Evolutionary conservation across 371 early-diverging fungal species (phyloP), one percentile per base, ranked within the genome.

Genomic region (Smittium culicis): DNA sequence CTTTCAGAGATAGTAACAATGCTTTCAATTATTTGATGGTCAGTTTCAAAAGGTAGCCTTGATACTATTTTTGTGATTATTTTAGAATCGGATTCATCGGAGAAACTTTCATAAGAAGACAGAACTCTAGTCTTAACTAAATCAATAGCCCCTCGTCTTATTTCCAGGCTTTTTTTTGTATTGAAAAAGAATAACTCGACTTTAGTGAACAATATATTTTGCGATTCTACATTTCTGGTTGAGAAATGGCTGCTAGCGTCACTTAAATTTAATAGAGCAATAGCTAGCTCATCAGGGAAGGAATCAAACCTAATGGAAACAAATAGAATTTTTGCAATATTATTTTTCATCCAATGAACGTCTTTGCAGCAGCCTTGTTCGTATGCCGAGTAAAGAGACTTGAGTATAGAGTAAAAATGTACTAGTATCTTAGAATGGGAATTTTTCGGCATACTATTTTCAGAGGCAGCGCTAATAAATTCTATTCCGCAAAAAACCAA

Each of bases 221-320:
- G 62, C 34, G 29, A 34, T 24, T 62, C 25, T 16, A 24, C 5
- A 14, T 5, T 8, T 16, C 20, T 35, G 3, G 33, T 2, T 14
- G 30, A 25, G 20, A 20, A 2, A 35, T 2, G 11, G 5, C 29
- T 31, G 30, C 3, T 11, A 5, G 20, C 3, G 25, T 62, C 62
- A 31, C 30, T 62, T 2, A 62, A 25, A 14, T 35, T 62, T 24
- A 62, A 62, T 11, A 62, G 35, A 30, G 24, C 29, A 3, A 25
- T 35, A 25, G 62, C 62, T 35, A 62, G 30, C 5, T 62, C 14
- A 25, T 62, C 62, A 25, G 62, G 62, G 25, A 62, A 62, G 14
- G 16, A 11, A 62, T 35, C 35, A 14, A 62, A 25, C 25, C 30
- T 62, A 34, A 31, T 31, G 30, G 25, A 5, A 20, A 20, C 8